Conservation (phyloP, 257 asterid genomes). For the Capsicum rhomboideum region DNA sequence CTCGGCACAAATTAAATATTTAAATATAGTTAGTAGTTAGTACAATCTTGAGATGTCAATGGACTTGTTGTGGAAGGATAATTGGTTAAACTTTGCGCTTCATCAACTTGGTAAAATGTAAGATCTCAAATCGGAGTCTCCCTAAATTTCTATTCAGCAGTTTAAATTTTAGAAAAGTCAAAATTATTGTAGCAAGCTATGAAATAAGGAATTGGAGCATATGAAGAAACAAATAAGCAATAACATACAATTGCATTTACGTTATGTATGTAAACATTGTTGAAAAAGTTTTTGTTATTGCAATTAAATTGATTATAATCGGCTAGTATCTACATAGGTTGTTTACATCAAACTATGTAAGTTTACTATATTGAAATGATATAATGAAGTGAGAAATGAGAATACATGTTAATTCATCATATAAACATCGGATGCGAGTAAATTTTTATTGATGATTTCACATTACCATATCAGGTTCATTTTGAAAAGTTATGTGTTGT, state of each 20-base stretch:
- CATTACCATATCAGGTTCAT: not conserved
- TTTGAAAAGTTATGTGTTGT: not conserved
- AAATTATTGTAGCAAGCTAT: not conserved
- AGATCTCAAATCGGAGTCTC: not conserved
- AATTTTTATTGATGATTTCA: not conserved
- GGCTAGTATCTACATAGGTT: not conserved
- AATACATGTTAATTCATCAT: not conserved
- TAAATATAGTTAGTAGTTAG: not conserved
- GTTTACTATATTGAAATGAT: not conserved
- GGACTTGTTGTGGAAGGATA: not conserved
- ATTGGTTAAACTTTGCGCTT: not conserved
- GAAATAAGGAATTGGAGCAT: not conserved
- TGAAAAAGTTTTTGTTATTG: not conserved
- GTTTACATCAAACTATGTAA: not conserved
- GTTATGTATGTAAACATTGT: not conserved
- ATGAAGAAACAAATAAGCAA: not conserved
- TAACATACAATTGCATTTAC: not conserved
- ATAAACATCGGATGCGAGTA: not conserved
- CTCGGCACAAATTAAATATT: not conserved
- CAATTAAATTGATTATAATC: not conserved
- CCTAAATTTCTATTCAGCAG: not conserved
- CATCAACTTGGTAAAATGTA: not conserved
- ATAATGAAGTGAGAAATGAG: not conserved
- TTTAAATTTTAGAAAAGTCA: not conserved
- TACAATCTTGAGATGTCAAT: not conserved